Conservation (phyloP, 176 grass and related monocot genomes). For the Ampelocalamus luodianensis region DNA sequence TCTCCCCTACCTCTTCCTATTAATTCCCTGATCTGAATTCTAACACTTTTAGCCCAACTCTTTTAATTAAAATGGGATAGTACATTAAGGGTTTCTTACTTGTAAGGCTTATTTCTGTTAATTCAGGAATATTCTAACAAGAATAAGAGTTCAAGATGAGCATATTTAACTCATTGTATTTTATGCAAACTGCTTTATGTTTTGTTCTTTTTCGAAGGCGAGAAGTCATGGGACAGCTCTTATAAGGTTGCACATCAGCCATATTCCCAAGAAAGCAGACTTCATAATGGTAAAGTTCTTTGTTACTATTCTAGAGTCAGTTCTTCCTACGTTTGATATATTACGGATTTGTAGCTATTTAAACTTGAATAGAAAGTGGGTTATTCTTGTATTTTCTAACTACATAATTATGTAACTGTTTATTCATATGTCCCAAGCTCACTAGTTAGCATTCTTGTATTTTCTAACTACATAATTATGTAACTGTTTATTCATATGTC, state of each 20-base stretch:
- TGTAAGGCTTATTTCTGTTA: slow-evolving; percentile 34
- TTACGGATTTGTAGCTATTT: slow-evolving; percentile 15
- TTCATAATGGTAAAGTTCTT: slow-evolving; percentile 78
- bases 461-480: not conserved
- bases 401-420: not conserved
- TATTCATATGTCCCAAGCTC: not conserved
- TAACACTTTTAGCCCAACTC: too few species aligned
- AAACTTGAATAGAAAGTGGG: slow-evolving; percentile 7
- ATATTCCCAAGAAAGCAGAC: slow-evolving; percentile 71
- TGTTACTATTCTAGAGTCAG: slow-evolving; percentile 5
- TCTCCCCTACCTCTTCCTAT: too few species aligned
- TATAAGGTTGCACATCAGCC: slow-evolving; percentile 66
- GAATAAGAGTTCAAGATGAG: not conserved
- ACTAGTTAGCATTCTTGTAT: not conserved
- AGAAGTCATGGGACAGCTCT: slow-evolving; percentile 80
- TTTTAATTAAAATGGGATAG: too few species aligned
- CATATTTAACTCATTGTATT: slow-evolving; percentile 34
- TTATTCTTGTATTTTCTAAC: not conserved
- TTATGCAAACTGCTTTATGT: slow-evolving; percentile 32
- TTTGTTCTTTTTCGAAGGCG: slow-evolving; percentile 55
- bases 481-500: not conserved
- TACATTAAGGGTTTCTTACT: not conserved
- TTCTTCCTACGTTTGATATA: slow-evolving; percentile 20
- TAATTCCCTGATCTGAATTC: too few species aligned
- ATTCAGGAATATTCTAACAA: slow-evolving; percentile 2